Percentiles rank a stretch among this genome's conserved stretches.
These are phyloP conservation scores for Sphaerulina populicola DNA, from an alignment of 2,329 filamentous ascomycete species.

Conservation along the genomic window DNA sequence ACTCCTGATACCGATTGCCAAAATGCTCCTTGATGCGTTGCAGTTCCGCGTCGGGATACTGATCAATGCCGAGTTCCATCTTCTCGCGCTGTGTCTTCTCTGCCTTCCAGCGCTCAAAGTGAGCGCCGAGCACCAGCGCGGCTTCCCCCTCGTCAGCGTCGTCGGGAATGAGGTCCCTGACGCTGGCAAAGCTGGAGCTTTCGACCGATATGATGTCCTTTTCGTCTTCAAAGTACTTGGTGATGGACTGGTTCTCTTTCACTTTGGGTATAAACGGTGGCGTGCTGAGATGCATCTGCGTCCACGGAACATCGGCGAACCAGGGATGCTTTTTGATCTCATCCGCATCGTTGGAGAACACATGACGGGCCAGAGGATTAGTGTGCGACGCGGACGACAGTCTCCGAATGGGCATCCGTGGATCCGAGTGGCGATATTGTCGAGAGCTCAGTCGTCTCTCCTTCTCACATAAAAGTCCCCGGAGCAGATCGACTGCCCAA, in stretches of 20 bases:
- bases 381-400: constrained; percentile 41
- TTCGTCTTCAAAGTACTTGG: constrained; percentile 84
- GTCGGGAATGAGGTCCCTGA: constrained; percentile 19
- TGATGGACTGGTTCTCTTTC: constrained; percentile 44
- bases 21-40: constrained; percentile 29
- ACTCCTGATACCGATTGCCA: constrained; percentile 26
- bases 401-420: constrained; percentile 24
- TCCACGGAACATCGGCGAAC: constrained; percentile 74
- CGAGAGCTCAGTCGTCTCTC: constrained; percentile 66
- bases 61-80: constrained; percentile 26
- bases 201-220: constrained; percentile 51
- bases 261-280: constrained; percentile 78
- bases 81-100: constrained; percentile 26
- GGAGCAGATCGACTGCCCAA: constrained; percentile 69
- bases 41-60: constrained; percentile 26
- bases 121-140: constrained; percentile 8
- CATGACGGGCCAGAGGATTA: constrained; percentile 38
- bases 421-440: constrained; percentile 58
- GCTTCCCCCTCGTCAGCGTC: constrained; percentile 13
- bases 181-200: constrained; percentile 23
- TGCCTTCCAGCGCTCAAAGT: constrained; percentile 19
- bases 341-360: constrained; percentile 74
- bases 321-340: constrained; percentile 86
- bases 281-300: constrained; percentile 57
- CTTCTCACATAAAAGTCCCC: constrained; percentile 62